These are phyloP conservation scores for Aureobasidium sp. DNA, from an alignment of 2,329 filamentous ascomycete species.

Conservation along the genomic window DNA sequence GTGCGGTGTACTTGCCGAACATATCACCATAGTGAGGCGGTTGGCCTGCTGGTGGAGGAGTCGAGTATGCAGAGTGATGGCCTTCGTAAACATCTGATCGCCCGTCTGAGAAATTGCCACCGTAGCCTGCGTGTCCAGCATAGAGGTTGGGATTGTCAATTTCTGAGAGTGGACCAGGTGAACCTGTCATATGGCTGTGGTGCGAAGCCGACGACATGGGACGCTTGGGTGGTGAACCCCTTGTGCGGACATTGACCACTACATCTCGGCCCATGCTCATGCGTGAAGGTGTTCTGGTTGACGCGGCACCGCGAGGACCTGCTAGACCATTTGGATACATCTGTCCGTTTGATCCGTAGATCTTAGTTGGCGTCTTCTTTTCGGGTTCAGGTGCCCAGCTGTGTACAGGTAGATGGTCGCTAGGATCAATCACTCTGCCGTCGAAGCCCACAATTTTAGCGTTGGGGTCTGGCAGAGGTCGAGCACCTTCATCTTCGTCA, in stretches of 20 bases:
- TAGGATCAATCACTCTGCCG: conserved; percentile 69
- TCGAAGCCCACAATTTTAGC: conserved; percentile 69
- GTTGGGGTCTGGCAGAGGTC: conserved; percentile 23
- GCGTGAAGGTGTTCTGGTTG: conserved; percentile 11
- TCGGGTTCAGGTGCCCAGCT: conserved; percentile 72
- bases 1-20: conserved; percentile 5
- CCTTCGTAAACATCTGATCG: conserved; percentile 27
- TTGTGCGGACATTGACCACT: conserved; percentile 25
- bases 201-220: conserved; percentile 31
- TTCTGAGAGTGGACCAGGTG: conserved; percentile 14
- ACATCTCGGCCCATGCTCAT: conserved; percentile 18
- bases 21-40: conserved; percentile 4
- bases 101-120: conserved; percentile 22
- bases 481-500: conserved; percentile 14
- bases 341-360: conserved; percentile 27
- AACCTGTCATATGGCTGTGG: conserved; percentile 30
- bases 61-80: background rate
- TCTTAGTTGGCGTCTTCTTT: conserved; percentile 39
- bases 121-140: conserved; percentile 44
- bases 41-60: background rate
- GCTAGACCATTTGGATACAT: conserved; percentile 22
- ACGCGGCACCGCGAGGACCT: background rate
- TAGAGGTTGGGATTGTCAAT: conserved; percentile 38
- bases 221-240: conserved; percentile 29
- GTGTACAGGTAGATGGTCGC: conserved; percentile 69